Evolutionary conservation across 139 green algal species (phyloP).

Genomic region (Chlorokybus atmophyticus): DNA sequence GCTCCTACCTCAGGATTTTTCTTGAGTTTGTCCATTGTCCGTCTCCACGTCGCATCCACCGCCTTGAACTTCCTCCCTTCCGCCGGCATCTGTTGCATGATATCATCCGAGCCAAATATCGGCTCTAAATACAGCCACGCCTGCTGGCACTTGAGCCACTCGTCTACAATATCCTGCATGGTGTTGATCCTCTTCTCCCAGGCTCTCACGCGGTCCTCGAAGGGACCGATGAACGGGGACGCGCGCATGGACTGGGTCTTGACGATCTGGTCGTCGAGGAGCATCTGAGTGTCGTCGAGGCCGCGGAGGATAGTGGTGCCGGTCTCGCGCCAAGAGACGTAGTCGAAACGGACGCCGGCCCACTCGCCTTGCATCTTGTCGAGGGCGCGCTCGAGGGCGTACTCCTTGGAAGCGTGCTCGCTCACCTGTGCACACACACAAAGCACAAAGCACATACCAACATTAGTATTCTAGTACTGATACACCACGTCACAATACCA

Average conservation of each 20-base stretch:
- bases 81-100: slow-evolving; percentile 74
- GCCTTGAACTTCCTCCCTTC: slow-evolving; percentile 67
- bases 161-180: slow-evolving; percentile 57
- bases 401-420: slow-evolving; percentile 47
- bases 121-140: slow-evolving; percentile 72
- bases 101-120: slow-evolving; percentile 71
- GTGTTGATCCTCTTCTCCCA: slow-evolving; percentile 36
- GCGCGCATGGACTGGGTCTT: slow-evolving; percentile 64
- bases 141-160: slow-evolving; percentile 57
- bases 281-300: slow-evolving; percentile 34
- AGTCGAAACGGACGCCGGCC: slow-evolving; percentile 48
- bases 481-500: too few species aligned
- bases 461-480: too few species aligned
- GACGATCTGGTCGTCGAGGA: slow-evolving; percentile 38
- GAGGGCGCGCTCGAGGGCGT: slow-evolving; percentile 49
- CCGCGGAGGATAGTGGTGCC: slow-evolving; percentile 31
- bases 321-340: slow-evolving; percentile 46
- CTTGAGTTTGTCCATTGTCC: slow-evolving; percentile 54
- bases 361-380: slow-evolving; percentile 75
- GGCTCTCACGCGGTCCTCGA: slow-evolving; percentile 36
- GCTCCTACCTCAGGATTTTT: slow-evolving; percentile 61
- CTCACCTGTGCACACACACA: slow-evolving; percentile 18
- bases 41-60: slow-evolving; percentile 59
- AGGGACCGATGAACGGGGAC: slow-evolving; percentile 57
- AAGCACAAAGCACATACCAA: too few species aligned